Evolutionary conservation across 805 yeast genomes (phyloP), one percentile per base, ranked within the genome.

Genomic region (Nakazawaea peltata): DNA sequence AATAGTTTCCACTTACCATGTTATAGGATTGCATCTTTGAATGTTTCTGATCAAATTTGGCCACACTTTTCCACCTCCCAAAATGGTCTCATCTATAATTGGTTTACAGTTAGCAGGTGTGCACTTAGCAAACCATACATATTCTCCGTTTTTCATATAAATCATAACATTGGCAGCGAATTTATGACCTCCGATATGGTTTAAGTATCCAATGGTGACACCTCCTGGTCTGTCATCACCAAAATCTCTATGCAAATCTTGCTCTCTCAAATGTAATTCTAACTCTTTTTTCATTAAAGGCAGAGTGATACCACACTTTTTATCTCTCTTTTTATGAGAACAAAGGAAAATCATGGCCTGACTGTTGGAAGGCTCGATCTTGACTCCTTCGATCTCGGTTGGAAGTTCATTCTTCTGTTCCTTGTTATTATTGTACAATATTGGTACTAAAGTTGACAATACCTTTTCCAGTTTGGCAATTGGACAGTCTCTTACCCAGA

Each of bases 101-200:
- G 82, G 79, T 38, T 69, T 67, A 17, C 80, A 82, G 48, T 85
- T 83, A 34, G 67, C 65, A 4, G 97, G 97, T 3, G 73, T 67
- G 37, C 94, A 80, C 41, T 90, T 69, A 1, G 94, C 98, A 51
- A 85, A 62, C 97, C 97, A 87, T 19, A 87, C 71, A 39, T 79
- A 77, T 44, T 83, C 82, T 5, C 92, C 94, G 9, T 72, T 60
- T 43, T 69, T 76, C 44, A 77, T 59, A 51, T 86, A 87, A 12
- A 90, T 72, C 34, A 86, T 67, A 3, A 85, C 82, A 54, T 90
- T 90, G 2, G 97, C 97, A 1, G 92, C 86, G 57, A 66, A 92
- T 56, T 92, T 92, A 59, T 90, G 98, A 4, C 97, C 97, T 5
- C 98, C 98, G 19, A 90, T 82, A 55, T 90, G 98, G 49, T 84